phyloP scores from a whole-genome alignment of 768 basidiomycete species.

The Melanogaster broomeanus region DNA sequence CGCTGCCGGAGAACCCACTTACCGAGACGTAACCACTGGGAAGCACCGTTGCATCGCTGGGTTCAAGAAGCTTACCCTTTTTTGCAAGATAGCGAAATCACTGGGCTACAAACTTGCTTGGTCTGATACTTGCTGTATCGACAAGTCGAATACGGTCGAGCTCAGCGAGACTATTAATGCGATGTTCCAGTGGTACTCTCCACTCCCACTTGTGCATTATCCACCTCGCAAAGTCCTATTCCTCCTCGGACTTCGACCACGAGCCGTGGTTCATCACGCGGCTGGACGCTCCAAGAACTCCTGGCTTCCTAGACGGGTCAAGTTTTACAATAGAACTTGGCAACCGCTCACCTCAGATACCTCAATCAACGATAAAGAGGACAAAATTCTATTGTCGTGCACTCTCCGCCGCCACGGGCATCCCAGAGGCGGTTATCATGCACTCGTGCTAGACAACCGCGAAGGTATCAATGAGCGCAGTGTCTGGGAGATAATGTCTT shows the following conservation, averaged over 20 bases:
- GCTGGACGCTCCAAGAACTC: too few species aligned
- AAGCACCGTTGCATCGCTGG: background rate
- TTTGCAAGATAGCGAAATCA: constrained; percentile 3
- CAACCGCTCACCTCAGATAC: background rate
- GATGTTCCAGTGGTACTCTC: constrained; percentile 27
- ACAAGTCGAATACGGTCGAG: constrained; percentile 10
- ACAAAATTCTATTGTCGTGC: background rate
- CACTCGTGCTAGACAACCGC: background rate
- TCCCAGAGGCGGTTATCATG: background rate
- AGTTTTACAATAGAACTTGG: constrained; percentile 20
- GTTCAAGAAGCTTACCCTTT: background rate
- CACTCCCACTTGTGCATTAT: constrained; percentile 20
- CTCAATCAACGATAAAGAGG: background rate
- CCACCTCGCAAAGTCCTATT: constrained; percentile 9
- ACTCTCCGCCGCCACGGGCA: background rate
- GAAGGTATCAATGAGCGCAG: background rate
- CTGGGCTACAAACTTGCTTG: constrained; percentile 22
- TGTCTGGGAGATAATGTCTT: constrained; percentile 8
- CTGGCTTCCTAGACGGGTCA: too few species aligned
- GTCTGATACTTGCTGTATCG: too few species aligned
- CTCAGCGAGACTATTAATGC: constrained; percentile 19
- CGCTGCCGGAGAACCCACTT: too few species aligned
- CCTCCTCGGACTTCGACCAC: constrained; percentile 4
- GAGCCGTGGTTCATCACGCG: too few species aligned
- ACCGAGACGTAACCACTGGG: too few species aligned